Evolutionary conservation across 495 filamentous ascomycete genomes (phyloP).

Genomic region (Trichoderma reesei): DNA sequence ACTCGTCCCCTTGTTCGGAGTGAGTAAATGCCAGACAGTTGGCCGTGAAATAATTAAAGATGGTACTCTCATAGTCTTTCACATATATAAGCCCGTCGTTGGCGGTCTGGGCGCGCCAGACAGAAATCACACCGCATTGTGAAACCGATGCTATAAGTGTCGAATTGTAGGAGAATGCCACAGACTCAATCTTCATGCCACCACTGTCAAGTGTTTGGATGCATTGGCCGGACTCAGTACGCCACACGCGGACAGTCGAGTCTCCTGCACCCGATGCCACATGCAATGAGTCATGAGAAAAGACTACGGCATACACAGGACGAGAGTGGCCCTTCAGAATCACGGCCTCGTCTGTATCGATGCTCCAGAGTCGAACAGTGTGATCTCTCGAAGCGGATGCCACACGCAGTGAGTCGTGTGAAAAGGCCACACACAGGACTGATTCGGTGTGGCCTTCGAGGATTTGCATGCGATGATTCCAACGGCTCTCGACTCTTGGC

Average conservation of each 20-base stretch:
- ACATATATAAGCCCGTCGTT: too few relatives aligned
- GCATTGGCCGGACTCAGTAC: not conserved
- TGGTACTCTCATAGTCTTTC: too few relatives aligned
- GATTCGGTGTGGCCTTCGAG: slow-evolving; percentile 14
- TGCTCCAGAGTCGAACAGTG: slow-evolving; percentile 1
- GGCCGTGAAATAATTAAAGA: too few relatives aligned
- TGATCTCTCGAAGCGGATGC: slow-evolving; percentile 5
- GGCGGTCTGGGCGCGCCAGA: not conserved
- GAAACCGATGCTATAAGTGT: too few relatives aligned
- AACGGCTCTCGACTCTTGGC: not conserved
- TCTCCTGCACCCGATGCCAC: not conserved
- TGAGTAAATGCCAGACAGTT: too few relatives aligned
- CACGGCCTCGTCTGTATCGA: not conserved
- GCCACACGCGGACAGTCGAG: not conserved
- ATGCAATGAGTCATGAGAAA: slow-evolving; percentile 8
- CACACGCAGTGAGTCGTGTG: not conserved
- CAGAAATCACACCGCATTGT: not conserved
- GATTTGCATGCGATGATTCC: slow-evolving; percentile 10
- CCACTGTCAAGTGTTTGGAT: not conserved
- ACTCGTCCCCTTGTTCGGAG: too few relatives aligned
- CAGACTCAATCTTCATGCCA: not conserved
- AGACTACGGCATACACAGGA: not conserved
- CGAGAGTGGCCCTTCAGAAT: too few relatives aligned
- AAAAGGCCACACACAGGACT: slow-evolving; percentile 14
- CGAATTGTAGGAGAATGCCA: not conserved